A percentile compares a stretch with the other conserved stretches of the same genome.
Conservation (phyloP, 1,139 yeast species). For the Taphrina pruni region DNA sequence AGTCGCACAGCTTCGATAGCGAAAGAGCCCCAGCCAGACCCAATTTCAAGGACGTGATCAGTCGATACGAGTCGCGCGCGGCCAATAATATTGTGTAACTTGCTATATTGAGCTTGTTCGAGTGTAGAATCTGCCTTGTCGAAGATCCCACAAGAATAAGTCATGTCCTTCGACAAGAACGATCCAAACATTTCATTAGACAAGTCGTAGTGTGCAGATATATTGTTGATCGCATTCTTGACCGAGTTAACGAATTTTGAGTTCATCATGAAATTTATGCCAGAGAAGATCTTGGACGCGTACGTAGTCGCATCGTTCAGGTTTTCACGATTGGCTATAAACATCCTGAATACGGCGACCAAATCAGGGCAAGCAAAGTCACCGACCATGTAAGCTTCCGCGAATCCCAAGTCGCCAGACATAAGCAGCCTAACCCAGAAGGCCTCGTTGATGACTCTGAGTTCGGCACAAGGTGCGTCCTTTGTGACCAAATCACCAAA, state of each 20-base stretch:
- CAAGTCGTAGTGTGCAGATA: constrained; percentile 39
- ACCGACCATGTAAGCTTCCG: constrained; percentile 40
- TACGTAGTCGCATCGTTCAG: constrained; percentile 39
- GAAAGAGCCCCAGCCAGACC: constrained; percentile 41
- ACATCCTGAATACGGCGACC: constrained; percentile 40
- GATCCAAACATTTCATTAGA: constrained; percentile 39
- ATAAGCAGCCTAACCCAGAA: constrained; percentile 39
- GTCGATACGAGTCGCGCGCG: constrained; percentile 25
- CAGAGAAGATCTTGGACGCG: constrained; percentile 40
- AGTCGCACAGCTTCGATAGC: constrained; percentile 38
- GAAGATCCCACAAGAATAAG: constrained; percentile 38
- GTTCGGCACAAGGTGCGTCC: constrained; percentile 35
- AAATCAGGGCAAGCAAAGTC: constrained; percentile 38
- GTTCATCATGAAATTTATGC: constrained; percentile 40
- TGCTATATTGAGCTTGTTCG: constrained; percentile 36
- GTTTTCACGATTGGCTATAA: constrained; percentile 35
- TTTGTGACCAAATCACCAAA: constrained; percentile 35
- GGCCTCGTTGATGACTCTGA: constrained; percentile 33
- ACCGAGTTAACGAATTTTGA: constrained; percentile 37
- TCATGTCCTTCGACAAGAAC: constrained; percentile 39
- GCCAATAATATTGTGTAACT: constrained; percentile 34
- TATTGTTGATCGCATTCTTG: constrained; percentile 41
- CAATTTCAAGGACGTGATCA: constrained; percentile 40
- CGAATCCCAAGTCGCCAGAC: constrained; percentile 40
- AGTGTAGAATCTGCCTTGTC: constrained; percentile 28